Evolutionary conservation across 2,329 filamentous ascomycete genomes (phyloP).

Genomic region (Paraphoma sp.): DNA sequence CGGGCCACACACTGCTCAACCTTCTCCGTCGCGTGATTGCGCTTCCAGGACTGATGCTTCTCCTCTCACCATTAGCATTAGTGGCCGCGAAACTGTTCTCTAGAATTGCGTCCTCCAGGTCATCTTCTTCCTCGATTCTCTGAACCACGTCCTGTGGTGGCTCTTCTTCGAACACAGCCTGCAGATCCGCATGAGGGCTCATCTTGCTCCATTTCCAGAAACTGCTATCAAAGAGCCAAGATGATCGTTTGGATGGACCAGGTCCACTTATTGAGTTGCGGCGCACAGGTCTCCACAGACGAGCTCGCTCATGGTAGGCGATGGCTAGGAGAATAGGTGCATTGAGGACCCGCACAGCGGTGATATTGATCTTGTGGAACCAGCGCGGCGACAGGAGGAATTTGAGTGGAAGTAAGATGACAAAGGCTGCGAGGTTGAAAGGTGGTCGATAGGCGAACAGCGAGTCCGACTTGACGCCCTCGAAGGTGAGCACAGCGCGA

Average conservation of each 20-base stretch:
- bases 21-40: constrained; percentile 39
- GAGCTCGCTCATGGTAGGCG: constrained; percentile 71
- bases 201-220: constrained; percentile 64
- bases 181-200: constrained; percentile 73
- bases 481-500: constrained; percentile 79
- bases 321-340: constrained; percentile 76
- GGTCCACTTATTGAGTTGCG: constrained; percentile 29
- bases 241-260: constrained; percentile 50
- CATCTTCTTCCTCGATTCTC: constrained; percentile 58
- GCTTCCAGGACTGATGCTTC: constrained; percentile 42
- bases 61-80: constrained; percentile 12
- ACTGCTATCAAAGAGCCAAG: constrained; percentile 53
- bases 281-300: constrained; percentile 66
- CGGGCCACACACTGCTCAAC: constrained; percentile 46
- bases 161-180: constrained; percentile 74
- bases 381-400: constrained; percentile 79
- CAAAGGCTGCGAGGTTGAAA: constrained; percentile 80
- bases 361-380: constrained; percentile 91
- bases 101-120: constrained; percentile 53
- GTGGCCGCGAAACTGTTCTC: constrained; percentile 48
- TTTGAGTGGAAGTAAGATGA: constrained; percentile 77
- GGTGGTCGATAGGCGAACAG: constrained; percentile 84
- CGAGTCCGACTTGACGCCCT: constrained; percentile 84
- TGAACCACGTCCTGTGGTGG: constrained; percentile 64
- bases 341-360: constrained; percentile 75